phyloP scores from a whole-genome alignment of 768 basidiomycete species.

The Lepiota venenata region DNA sequence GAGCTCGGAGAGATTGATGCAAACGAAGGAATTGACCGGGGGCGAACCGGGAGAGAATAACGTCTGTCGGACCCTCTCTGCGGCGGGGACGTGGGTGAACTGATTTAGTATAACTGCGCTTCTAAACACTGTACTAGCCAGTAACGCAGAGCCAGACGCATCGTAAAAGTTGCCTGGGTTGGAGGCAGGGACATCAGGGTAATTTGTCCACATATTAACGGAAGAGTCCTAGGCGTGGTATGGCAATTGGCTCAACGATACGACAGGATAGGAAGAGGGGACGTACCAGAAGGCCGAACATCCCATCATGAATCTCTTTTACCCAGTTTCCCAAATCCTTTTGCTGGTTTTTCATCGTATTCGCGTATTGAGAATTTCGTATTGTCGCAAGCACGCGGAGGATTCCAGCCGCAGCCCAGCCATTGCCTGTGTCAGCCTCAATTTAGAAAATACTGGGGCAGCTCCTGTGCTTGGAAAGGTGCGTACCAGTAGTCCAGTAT shows the following conservation, averaged over 20 bases:
- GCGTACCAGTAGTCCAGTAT: constrained; percentile 76
- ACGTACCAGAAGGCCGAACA: constrained; percentile 61
- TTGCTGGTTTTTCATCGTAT: constrained; percentile 46
- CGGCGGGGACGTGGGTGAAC: constrained; percentile 48
- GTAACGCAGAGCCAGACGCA: constrained; percentile 66
- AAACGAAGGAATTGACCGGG: constrained; percentile 3
- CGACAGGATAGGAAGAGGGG: background rate
- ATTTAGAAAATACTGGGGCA: background rate
- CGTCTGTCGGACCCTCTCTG: constrained; percentile 51
- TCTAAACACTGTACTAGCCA: constrained; percentile 77
- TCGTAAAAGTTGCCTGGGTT: constrained; percentile 60
- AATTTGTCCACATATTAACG: constrained; percentile 63
- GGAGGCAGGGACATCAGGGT: constrained; percentile 47
- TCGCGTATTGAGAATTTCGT: constrained; percentile 52
- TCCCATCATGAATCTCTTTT: constrained; percentile 67
- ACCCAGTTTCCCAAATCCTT: constrained; percentile 63
- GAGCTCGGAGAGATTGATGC: too few relatives aligned
- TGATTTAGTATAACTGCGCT: constrained; percentile 52
- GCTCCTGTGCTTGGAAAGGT: background rate
- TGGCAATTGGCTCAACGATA: constrained; percentile 14
- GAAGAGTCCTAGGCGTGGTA: constrained; percentile 31
- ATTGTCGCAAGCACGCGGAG: constrained; percentile 79
- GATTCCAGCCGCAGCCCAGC: constrained; percentile 89
- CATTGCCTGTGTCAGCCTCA: constrained; percentile 55
- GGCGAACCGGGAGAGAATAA: constrained; percentile 21